Evolutionary conservation across 2,329 filamentous ascomycete genomes (phyloP), one percentile per base, ranked within the genome.

Genomic region (Monilinia fructicola): DNA sequence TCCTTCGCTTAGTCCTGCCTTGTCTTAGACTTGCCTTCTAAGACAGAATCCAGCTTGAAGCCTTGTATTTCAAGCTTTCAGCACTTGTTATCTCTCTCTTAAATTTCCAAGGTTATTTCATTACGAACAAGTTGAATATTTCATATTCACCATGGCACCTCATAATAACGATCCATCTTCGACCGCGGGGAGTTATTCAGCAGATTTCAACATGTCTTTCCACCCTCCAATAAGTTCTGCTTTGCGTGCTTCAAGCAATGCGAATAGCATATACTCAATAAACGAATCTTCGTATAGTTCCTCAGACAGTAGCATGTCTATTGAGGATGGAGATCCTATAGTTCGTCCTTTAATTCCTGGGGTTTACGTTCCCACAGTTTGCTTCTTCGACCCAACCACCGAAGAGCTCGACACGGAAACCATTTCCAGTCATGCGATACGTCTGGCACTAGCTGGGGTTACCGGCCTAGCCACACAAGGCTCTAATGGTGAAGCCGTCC

Each of bases 351-450:
- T 84, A 46, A 68, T 77, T 38, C 81, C 80, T 9, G 87, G 87
- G 61, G 84, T 92, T 71, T 92, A 92, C 74, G 88, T 90, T 58
- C 90, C 90, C 35, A 91, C 89, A 23, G 83, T 90, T 73, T 88
- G 88, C 77, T 92, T 92, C 80, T 92, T 92, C 76, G 81, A 89
- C 65, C 77, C 81, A 2, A 81, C 80, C 28, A 84, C 83, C 1
- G 90, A 92, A 76, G 85, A 91, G 65, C 79, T 92, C 65, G 90
- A 92, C 74, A 81, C 84, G 16, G 78, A 80, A 46, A 85, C 86
- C 50, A 87, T 76, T 67, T 73, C 71, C 31, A 69, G 56, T 23
- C 76, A 77, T 68, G 85, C 85, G 46, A 81, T 86, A 42, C 83
- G 84, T 72, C 82, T 90, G 21, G 87, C 85, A 54, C 76, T 82